Base-by-base conservation (phyloP, 1,284 basidiomycete genomes). In the Ganoderma resinaceum region DNA sequence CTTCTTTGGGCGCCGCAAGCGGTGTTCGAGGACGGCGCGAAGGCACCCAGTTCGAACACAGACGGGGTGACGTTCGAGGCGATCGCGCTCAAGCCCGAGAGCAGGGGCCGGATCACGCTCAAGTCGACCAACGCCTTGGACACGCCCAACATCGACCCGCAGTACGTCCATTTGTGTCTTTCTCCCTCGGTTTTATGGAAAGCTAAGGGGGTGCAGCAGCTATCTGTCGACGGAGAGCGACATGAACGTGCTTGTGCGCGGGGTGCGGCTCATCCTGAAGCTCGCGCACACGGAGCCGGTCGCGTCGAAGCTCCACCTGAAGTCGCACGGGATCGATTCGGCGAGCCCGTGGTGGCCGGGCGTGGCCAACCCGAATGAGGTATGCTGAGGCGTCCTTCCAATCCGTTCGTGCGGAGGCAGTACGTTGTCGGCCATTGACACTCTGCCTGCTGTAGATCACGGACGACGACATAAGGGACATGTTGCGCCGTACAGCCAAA, bases 141-240 rank as follows among this genome's bases (percentile, higher is more conserved):
- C 52, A 71, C 79, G 5, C 83, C 85, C 0, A 49, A 79, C 11
- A 83, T 86, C 67, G 80, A 85, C 69, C 81, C 82, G 31, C 80
- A 82, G 77, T 79, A 73, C 38, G 80, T 77, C 2, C 23, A 16
- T 33, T 37, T 37, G 8, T 16, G 38, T 63, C 16, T 8, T 20
- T 20, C 5, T 14, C 20, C 43, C 35, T 18, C 14, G 35, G 12
- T 23, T 23, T 26, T 37, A 52, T 31, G 2, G 8, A 61, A 29
- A 2, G 18, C 29, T 37, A 20, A 60, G 16, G 29, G 12, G 29
- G 14, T 55, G 16, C 5, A 9, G 29, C 29, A 77, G 75, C 65
- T 77, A 76, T 62, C 70, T 78, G 31, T 62, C 70, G 1, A 67
- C 73, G 29, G 66, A 72, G 59, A 75, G 70, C 55, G 76, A 78